Conservation (phyloP, 768 basidiomycete genomes). For the Psilocybe sp. region DNA sequence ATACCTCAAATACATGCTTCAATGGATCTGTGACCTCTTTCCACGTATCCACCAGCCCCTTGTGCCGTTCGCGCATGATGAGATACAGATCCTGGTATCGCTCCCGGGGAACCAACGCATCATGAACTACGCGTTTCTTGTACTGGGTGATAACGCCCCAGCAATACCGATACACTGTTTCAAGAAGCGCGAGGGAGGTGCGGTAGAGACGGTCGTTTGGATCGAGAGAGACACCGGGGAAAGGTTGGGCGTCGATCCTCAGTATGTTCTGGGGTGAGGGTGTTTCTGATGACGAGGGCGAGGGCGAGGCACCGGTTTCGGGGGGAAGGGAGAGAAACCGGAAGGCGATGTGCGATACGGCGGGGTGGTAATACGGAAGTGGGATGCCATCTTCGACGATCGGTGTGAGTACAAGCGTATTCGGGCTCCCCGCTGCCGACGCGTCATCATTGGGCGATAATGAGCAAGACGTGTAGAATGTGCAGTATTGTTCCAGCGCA, state of each 20-base stretch:
- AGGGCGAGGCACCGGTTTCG: too few species aligned
- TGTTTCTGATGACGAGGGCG: too few species aligned
- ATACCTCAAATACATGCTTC: conserved; percentile 88
- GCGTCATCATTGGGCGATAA: too few species aligned
- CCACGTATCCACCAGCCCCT: conserved; percentile 73
- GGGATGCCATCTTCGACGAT: conserved; percentile 38
- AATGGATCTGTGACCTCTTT: conserved; percentile 79
- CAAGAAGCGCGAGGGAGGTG: conserved; percentile 77
- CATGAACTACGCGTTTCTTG: conserved; percentile 83
- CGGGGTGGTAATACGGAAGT: conserved; percentile 90
- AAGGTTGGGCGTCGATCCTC: conserved; percentile 57
- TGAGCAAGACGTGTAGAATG: conserved; percentile 47
- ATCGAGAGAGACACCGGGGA: conserved; percentile 47
- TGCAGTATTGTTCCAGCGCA: conserved; percentile 73
- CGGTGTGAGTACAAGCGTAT: conserved; percentile 57
- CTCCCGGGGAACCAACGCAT: conserved; percentile 72
- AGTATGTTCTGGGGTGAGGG: conserved; percentile 19
- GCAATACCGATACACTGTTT: conserved; percentile 84
- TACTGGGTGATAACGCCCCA: conserved; percentile 82
- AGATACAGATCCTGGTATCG: conserved; percentile 90
- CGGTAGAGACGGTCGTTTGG: conserved; percentile 69
- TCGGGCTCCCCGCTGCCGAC: conserved; percentile 5
- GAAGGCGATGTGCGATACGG: conserved; percentile 78
- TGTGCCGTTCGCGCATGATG: conserved; percentile 80
- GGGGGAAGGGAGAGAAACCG: conserved; percentile 44